Evolutionary conservation across 2,329 filamentous ascomycete species (phyloP).

Genomic region (Pseudogymnoascus sp.): DNA sequence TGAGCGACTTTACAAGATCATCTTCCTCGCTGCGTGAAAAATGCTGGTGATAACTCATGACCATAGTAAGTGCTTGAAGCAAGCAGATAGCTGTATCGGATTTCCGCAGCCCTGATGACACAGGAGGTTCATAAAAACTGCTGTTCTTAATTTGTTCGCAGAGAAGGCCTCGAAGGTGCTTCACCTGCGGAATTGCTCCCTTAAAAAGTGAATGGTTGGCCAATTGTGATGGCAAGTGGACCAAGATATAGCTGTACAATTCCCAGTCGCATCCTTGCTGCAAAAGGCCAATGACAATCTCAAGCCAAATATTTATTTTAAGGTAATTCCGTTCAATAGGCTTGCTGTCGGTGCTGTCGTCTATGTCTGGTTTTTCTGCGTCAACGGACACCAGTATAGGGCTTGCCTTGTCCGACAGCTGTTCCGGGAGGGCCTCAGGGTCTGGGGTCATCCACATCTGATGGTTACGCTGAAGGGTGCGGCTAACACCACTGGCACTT

Average conservation of each 20-base stretch:
- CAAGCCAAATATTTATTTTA: slow-evolving; percentile 52
- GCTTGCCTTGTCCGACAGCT: slow-evolving; percentile 28
- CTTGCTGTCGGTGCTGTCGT: slow-evolving; percentile 11
- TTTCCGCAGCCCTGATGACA: slow-evolving; percentile 69
- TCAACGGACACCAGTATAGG: slow-evolving; percentile 23
- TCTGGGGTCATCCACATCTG: slow-evolving; percentile 54
- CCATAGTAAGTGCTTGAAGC: slow-evolving; percentile 76
- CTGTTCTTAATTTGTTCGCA: slow-evolving; percentile 77
- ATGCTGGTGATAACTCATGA: slow-evolving; percentile 81
- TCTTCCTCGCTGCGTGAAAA: slow-evolving; percentile 82
- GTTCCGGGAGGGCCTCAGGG: slow-evolving; percentile 43
- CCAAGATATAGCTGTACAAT: slow-evolving; percentile 80
- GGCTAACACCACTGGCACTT: slow-evolving; percentile 21
- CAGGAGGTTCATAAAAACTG: slow-evolving; percentile 72
- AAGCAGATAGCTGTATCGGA: slow-evolving; percentile 84
- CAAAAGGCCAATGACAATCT: slow-evolving; percentile 65
- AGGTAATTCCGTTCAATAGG: slow-evolving; percentile 12
- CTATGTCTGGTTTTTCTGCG: slow-evolving; percentile 1
- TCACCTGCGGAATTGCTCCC: slow-evolving; percentile 64
- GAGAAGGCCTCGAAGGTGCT: slow-evolving; percentile 63
- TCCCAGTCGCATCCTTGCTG: slow-evolving; percentile 78
- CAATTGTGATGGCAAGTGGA: slow-evolving; percentile 78
- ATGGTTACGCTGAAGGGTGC: slow-evolving; percentile 34
- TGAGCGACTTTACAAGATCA: slow-evolving; percentile 78
- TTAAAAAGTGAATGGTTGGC: slow-evolving; percentile 83